Conservation (phyloP, 148 eudicot genomes). For the Pouteria glomerata region DNA sequence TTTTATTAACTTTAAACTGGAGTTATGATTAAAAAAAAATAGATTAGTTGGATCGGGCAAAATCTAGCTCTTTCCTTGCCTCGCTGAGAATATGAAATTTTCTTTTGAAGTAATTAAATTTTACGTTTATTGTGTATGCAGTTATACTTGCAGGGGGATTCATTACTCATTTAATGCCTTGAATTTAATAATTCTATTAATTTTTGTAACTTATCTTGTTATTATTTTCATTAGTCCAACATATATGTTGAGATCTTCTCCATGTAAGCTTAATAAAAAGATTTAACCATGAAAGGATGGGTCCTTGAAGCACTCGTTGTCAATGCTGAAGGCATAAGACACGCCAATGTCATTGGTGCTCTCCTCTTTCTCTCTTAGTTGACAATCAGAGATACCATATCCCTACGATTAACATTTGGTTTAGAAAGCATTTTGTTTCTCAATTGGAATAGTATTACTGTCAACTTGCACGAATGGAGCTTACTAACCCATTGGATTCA, state of each 20-base stretch:
- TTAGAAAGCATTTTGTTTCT: neutral
- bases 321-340: constrained; percentile 57
- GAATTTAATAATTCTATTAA: neutral
- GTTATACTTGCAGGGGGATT: constrained; percentile 6
- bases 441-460: no score
- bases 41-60: neutral
- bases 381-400: neutral
- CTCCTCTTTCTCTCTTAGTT: neutral
- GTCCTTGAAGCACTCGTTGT: constrained; percentile 70
- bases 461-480: neutral
- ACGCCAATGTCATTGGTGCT: constrained; percentile 51
- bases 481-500: constrained; percentile 1
- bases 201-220: neutral
- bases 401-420: no score
- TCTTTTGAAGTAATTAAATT: neutral
- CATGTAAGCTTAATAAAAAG: neutral
- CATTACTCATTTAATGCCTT: constrained; percentile 3
- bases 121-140: neutral
- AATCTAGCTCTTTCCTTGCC: neutral
- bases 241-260: neutral
- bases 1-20: no score
- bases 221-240: neutral
- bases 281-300: constrained; percentile 47
- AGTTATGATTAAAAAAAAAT: no score
- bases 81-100: neutral